phyloP scores from a whole-genome alignment of 2,329 filamentous ascomycete genomes.

The Magnaporthiopsis poae region DNA sequence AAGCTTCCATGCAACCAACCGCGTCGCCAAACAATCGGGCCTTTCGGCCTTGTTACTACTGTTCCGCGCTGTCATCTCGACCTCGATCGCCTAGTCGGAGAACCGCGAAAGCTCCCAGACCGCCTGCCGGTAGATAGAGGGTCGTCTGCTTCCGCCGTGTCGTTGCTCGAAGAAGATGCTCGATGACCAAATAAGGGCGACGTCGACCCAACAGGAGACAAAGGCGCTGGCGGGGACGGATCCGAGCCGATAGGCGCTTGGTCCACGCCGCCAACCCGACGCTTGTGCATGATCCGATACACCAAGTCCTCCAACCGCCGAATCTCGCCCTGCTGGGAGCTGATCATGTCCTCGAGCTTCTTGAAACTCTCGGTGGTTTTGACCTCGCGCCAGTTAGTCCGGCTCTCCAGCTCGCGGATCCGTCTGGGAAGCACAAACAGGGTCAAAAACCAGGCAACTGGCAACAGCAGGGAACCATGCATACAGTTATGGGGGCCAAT shows the following conservation, averaged over 20 bases:
- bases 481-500: neutral
- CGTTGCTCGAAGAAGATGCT: neutral
- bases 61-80: neutral
- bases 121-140: neutral
- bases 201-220: neutral
- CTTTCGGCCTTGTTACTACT: neutral
- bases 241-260: neutral
- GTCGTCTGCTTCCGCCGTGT: neutral
- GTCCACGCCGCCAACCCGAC: slow-evolving; percentile 7
- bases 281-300: slow-evolving; percentile 17
- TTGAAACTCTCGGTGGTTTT: slow-evolving; percentile 20
- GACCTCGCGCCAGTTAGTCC: slow-evolving; percentile 21
- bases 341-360: slow-evolving; percentile 18
- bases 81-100: neutral
- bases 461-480: too few species aligned
- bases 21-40: neutral
- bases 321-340: slow-evolving; percentile 20
- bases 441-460: neutral
- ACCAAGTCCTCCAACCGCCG: slow-evolving; percentile 20
- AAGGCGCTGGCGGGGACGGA: neutral
- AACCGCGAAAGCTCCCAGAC: neutral
- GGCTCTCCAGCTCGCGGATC: slow-evolving; percentile 26
- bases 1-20: neutral
- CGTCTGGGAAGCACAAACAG: slow-evolving; percentile 13
- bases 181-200: neutral